These are phyloP conservation scores for Jaltomata sinuosa DNA, from an alignment of 257 asterid species.

Conservation along the genomic window DNA sequence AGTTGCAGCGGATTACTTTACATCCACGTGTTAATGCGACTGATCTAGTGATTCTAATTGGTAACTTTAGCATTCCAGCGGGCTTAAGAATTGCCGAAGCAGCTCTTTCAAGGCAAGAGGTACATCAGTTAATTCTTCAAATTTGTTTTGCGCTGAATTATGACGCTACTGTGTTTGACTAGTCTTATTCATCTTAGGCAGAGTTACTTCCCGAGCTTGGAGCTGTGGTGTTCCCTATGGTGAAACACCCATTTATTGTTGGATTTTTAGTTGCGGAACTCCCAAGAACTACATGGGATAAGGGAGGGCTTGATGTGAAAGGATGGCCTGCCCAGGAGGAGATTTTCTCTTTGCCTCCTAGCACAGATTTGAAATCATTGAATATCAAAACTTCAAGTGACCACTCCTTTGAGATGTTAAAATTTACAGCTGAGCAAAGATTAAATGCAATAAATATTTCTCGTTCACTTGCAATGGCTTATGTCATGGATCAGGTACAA, in stretches of 20 bases:
- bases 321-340: constrained; percentile 29
- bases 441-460: constrained; percentile 69
- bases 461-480: constrained; percentile 76
- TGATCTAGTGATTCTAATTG: constrained; percentile 75
- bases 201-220: constrained; percentile 71
- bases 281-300: constrained; percentile 37
- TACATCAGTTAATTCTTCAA: constrained; percentile 9
- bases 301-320: constrained; percentile 29
- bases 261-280: constrained; percentile 94
- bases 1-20: constrained; percentile 64
- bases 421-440: constrained; percentile 55
- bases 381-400: constrained; percentile 32
- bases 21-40: constrained; percentile 51
- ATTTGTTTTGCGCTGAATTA: constrained; percentile 13
- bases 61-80: constrained; percentile 64
- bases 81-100: constrained; percentile 86
- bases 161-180: background rate
- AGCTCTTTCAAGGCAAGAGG: constrained; percentile 62
- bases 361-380: constrained; percentile 27
- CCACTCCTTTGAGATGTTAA: constrained; percentile 30
- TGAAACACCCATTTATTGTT: constrained; percentile 88
- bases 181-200: constrained; percentile 46
- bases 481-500: constrained; percentile 96
- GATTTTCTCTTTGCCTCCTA: constrained; percentile 30
- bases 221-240: constrained; percentile 89